These are phyloP conservation scores for Leptographium procerum DNA, from an alignment of 2,329 filamentous ascomycete genomes.

Conservation along the genomic window DNA sequence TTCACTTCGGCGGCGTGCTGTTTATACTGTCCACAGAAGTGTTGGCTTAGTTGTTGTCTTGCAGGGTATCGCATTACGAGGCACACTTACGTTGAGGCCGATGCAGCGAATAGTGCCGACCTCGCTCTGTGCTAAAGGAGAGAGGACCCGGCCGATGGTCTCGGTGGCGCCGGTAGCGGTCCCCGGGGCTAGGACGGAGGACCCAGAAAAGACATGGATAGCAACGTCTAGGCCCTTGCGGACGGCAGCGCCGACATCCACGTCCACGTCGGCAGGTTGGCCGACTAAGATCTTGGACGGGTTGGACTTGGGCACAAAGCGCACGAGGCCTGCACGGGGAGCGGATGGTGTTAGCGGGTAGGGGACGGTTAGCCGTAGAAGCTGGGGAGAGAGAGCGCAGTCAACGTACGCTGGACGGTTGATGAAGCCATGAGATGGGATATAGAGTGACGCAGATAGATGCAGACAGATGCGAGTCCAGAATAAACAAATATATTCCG, in stretches of 20 bases:
- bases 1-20: conserved; percentile 40
- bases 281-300: conserved; percentile 39
- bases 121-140: conserved; percentile 34
- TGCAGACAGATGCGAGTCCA: too few relatives aligned
- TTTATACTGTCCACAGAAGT: conserved; percentile 29
- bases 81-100: conserved; percentile 41
- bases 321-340: conserved; percentile 38
- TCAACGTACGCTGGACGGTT: not conserved
- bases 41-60: not conserved
- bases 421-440: too few relatives aligned
- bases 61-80: too few relatives aligned
- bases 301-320: conserved; percentile 43
- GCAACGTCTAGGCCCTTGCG: conserved; percentile 43
- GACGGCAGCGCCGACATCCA: conserved; percentile 47
- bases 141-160: conserved; percentile 35
- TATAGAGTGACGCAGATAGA: too few relatives aligned
- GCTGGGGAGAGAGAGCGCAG: not conserved
- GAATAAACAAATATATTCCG: too few relatives aligned
- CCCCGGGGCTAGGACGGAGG: conserved; percentile 44
- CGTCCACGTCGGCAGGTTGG: conserved; percentile 36
- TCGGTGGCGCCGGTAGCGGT: conserved; percentile 34
- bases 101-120: conserved; percentile 48
- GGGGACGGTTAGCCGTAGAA: too few relatives aligned
- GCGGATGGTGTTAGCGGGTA: not conserved
- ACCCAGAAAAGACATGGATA: conserved; percentile 45